These are phyloP conservation scores for Starmerella potacharoeniae DNA, from an alignment of 805 yeast species.

Conservation along the genomic window DNA sequence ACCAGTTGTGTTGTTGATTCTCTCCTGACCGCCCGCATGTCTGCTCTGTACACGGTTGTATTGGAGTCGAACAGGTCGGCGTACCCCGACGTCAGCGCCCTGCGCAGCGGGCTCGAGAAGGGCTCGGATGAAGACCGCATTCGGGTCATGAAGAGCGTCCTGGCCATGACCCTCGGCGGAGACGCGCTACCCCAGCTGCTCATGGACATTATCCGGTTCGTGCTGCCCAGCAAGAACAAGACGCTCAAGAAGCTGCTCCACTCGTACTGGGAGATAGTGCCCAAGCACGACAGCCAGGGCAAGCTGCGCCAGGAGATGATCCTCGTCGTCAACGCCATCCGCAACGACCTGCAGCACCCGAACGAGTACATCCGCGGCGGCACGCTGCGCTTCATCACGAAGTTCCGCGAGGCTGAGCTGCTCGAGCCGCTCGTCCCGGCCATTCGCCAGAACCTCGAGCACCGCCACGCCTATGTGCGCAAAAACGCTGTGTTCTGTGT, in stretches of 20 bases:
- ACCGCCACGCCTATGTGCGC: slow-evolving; percentile 95
- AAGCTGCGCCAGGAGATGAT: slow-evolving; percentile 97
- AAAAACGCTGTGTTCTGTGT: slow-evolving; percentile 93
- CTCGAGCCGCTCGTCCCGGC: slow-evolving; percentile 92
- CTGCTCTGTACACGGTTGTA: slow-evolving; percentile 19
- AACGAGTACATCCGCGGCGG: slow-evolving; percentile 95
- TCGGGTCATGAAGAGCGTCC: slow-evolving; percentile 77
- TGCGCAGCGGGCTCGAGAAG: slow-evolving; percentile 68
- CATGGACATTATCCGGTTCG: slow-evolving; percentile 94
- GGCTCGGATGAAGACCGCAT: slow-evolving; percentile 82
- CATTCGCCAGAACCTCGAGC: slow-evolving; percentile 80
- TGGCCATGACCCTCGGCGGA: slow-evolving; percentile 80
- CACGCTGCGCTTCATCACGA: slow-evolving; percentile 81
- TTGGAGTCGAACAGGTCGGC: slow-evolving; percentile 9
- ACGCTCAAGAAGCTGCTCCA: slow-evolving; percentile 84
- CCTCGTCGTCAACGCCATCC: slow-evolving; percentile 93
- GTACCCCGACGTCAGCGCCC: slow-evolving; percentile 44
- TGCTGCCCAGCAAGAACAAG: slow-evolving; percentile 91
- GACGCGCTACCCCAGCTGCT: slow-evolving; percentile 84
- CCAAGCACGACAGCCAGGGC: slow-evolving; percentile 77
- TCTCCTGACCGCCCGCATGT: slow-evolving; percentile 5
- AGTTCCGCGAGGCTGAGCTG: slow-evolving; percentile 83
- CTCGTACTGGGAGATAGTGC: slow-evolving; percentile 96
- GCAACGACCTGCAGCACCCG: slow-evolving; percentile 95
- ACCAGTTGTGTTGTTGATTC: not conserved